Base-by-base conservation (phyloP, 371 early-diverging fungal species). In the Rhizopus stolonifer region DNA sequence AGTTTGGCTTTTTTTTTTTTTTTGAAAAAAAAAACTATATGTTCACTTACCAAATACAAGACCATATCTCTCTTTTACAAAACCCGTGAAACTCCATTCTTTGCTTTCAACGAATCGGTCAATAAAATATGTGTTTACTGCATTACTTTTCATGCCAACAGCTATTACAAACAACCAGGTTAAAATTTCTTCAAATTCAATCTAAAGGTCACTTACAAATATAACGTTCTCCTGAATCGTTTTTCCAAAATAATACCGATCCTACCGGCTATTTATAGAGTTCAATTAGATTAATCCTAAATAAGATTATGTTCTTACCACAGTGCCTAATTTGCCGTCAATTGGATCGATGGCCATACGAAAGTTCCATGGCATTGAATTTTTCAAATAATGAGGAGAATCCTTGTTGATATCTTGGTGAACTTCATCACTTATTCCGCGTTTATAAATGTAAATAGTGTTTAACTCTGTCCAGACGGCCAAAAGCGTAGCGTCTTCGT, bases 391-490 rank as follows among this genome's bases (percentile, higher is more conserved):
- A 24, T 63, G 64, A n/a, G 54, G 58, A 11, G 7, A n/a, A n/a
- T n/a, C n/a, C n/a, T n/a, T n/a, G 18, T n/a, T 17, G 22, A 11
- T n/a, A 17, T 32, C 23, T 32, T 18, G 40, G 18, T 48, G 33
- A 8, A 24, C 22, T 19, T 32, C n/a, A 49, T 62, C 62, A 4
- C 53, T 59, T 21, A 24, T 13, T 5, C 70, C 70, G n/a, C 70
- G 52, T 39, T 70, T 70, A 55, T 66, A 70, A 7, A 70, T 58
- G 39, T 66, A 63, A 14, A 70, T 18, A 5, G 54, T 49, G 24
- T 70, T 60, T 2, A 53, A 46, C 23, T 74, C 69, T 22, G 73
- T 70, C 77, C 77, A 77, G 4, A 71, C 52, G 3, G 71, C 74
- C 38, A 73, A 53, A 5, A 67, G 21, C 0, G 67, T 66, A 1